Conservation (phyloP, 192 early-diverging fungal species). For the Coemansia sp. region DNA sequence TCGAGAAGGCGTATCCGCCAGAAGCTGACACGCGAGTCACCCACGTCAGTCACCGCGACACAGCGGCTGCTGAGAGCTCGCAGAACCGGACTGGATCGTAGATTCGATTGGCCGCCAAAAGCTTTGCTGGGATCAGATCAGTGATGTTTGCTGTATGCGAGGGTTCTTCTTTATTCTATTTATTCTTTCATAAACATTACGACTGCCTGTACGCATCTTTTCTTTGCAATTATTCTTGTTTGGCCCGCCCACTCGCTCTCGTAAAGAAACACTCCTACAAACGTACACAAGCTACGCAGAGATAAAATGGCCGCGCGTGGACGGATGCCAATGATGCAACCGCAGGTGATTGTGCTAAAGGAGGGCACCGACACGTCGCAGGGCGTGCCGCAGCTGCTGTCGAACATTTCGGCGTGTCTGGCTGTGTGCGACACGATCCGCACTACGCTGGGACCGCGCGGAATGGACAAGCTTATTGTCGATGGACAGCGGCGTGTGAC, state of each 20-base stretch:
- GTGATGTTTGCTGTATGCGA: neutral
- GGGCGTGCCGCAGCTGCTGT: slow-evolving; percentile 94
- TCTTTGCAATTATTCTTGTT: neutral
- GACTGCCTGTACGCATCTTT: neutral
- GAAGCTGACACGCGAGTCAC: slow-evolving; percentile 34
- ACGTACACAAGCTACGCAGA: neutral
- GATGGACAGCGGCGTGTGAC: slow-evolving; percentile 89
- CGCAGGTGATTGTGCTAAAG: slow-evolving; percentile 98
- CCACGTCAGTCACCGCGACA: slow-evolving; percentile 29
- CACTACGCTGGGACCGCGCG: slow-evolving; percentile 95
- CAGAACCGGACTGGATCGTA: neutral
- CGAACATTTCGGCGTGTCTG: slow-evolving; percentile 95
- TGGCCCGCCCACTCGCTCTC: neutral
- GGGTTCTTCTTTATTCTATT: neutral
- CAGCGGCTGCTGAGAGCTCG: neutral
- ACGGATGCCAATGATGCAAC: slow-evolving; percentile 70
- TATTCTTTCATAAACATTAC: slow-evolving; percentile 1
- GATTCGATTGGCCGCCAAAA: neutral
- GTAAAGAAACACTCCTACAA: neutral
- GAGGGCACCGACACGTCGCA: slow-evolving; percentile 99
- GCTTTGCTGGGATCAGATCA: neutral
- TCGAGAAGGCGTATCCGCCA: slow-evolving; percentile 38
- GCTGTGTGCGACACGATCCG: slow-evolving; percentile 94
- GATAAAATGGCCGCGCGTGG: slow-evolving; percentile 45
- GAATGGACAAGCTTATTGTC: slow-evolving; percentile 99